Base-by-base conservation (phyloP, 2,329 filamentous ascomycete genomes). In the Venturiaceae sp. region DNA sequence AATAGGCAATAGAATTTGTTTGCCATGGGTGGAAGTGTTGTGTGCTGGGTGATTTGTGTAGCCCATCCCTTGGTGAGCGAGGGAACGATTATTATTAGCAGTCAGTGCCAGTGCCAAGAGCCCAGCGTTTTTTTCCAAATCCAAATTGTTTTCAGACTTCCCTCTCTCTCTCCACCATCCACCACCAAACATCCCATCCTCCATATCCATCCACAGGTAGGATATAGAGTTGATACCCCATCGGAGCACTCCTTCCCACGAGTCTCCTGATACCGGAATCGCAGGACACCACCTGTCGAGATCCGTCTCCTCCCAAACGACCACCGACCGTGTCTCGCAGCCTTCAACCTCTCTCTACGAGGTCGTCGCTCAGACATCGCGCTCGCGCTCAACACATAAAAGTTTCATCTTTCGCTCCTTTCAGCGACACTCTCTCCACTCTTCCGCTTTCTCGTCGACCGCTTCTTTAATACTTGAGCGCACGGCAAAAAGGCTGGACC, bases 261-360 rank as follows among this genome's bases (percentile, higher is more conserved):
- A 50, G 44, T 50, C 44, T 50, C 44, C 44, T 50, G 23, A 50
- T 50, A 16, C 44, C 44, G 44, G 44, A 50, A 50, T 30, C 44
- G 44, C 44, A 50, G 44, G 44, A 28, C 23, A n/a, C 16, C 23
- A 30, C 44, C 44, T 50, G 44, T 50, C 44, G 44, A 50, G 44
- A 23, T 50, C 44, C 44, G 44, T 50, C 44, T 50, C 44, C 44
- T 50, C 44, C 16, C 16, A 41, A 1, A 2, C 26, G 44, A 50
- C 44, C n/a, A n/a, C 44, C 44, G 44, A 30, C 44, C 44, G 44
- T 50, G 44, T 50, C 44, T 50, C 26, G 44, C 23, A 50, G 44
- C 19, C 44, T 50, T 30, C 44, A 30, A 50, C 44, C 44, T 50
- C 23, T 50, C 9, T 13, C 44, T 16, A 50, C 44, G 44, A 50